phyloP scores from a whole-genome alignment of 306 rosid genomes.

The Trichosanthes truncata region DNA sequence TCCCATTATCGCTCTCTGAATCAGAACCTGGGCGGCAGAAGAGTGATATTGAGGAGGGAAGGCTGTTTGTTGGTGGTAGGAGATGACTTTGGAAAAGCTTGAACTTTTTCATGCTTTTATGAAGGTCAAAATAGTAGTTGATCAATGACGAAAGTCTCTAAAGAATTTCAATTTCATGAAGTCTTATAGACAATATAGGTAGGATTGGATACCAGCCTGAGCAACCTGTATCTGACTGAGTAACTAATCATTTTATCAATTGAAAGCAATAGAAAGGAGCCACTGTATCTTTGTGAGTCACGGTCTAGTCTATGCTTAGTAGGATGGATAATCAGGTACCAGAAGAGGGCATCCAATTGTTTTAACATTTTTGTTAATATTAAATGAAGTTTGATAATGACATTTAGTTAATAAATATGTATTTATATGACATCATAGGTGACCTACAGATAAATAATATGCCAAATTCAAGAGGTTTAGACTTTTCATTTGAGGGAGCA shows the following conservation, averaged over 20 bases:
- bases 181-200: background rate
- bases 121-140: constrained; percentile 10
- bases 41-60: background rate
- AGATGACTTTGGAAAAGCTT: background rate
- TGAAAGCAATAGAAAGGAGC: background rate
- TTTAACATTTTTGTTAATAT: background rate
- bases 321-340: background rate
- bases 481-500: background rate
- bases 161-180: background rate
- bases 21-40: background rate
- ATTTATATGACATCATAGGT: background rate
- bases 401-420: background rate
- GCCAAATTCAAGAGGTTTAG: background rate
- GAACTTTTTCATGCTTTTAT: background rate
- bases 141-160: background rate
- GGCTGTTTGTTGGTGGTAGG: constrained; percentile 5
- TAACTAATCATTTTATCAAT: background rate
- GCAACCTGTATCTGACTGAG: constrained; percentile 4
- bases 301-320: background rate
- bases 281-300: background rate
- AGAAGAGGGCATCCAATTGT: background rate
- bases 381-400: background rate
- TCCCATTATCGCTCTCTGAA: constrained; percentile 25
- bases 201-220: constrained; percentile 11
- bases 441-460: background rate